A percentile compares a stretch with the other conserved stretches of the same genome.
phyloP scores from a whole-genome alignment of 257 asterid species.

The Dorcoceras hygrometricum region DNA sequence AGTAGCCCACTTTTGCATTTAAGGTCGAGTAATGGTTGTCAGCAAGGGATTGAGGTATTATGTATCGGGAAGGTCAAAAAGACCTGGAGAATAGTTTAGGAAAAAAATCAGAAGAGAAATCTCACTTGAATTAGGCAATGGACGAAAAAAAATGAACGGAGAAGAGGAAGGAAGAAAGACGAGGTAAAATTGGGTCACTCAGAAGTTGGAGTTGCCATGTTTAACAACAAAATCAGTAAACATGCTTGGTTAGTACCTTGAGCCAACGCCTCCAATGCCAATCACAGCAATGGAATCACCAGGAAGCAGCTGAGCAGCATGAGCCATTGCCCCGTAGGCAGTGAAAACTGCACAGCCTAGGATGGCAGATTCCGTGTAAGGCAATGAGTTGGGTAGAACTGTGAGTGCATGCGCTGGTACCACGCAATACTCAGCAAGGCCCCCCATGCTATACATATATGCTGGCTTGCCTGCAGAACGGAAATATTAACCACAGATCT shows the following conservation, averaged over 20 bases:
- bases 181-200: neutral
- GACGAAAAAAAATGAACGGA: neutral
- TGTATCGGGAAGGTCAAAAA: neutral
- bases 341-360: conserved; percentile 97
- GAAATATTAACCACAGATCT: conserved; percentile 24
- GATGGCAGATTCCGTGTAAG: conserved; percentile 91
- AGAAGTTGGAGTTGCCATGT: neutral
- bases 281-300: conserved; percentile 94
- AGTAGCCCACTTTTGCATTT: neutral
- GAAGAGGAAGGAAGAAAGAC: neutral
- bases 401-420: conserved; percentile 90
- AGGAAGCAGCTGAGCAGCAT: conserved; percentile 91
- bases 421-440: conserved; percentile 95
- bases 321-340: conserved; percentile 99
- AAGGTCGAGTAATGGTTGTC: neutral
- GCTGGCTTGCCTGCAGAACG: conserved; percentile 81
- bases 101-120: neutral
- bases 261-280: conserved; percentile 98
- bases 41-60: neutral
- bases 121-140: neutral
- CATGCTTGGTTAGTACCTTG: conserved; percentile 53
- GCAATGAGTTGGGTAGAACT: conserved; percentile 70
- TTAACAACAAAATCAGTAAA: neutral
- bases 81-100: neutral
- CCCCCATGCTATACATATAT: conserved; percentile 99